Base-by-base conservation (phyloP, 2,329 filamentous ascomycete genomes). In the Ramularia endophylla region DNA sequence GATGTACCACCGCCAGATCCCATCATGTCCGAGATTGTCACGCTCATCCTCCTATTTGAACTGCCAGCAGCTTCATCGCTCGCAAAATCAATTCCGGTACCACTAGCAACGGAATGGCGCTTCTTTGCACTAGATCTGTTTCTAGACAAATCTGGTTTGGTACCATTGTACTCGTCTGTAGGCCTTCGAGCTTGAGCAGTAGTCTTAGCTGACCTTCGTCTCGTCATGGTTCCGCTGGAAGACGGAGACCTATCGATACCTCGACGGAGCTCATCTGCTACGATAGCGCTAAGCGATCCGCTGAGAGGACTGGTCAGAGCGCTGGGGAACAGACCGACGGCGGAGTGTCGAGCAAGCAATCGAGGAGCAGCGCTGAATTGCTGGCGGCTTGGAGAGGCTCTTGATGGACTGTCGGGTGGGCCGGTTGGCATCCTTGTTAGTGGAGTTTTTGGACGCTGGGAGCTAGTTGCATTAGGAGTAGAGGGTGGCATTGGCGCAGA, bases 261-360 rank as follows among this genome's bases (percentile, higher is more conserved):
- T 12, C 76, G 72, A n/a, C 78, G 72, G 18, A 83, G 65, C 16
- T 78, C 73, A 48, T 84, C 80, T 7, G 79, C 80, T 5, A 84
- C 77, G 35, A 84, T 74, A 1, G 75, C 80, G 55, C 71, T 77
- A 12, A 85, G 66, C 1, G 74, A 74, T 2, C 72, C 74, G 2
- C 74, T 79, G 1, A 84, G 65, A 0, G 81, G 78, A 20, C 74
- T 74, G 2, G 80, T 70, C 4, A 83, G 63, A 5, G 77, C 74
- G 0, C 76, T 76, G 68, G 70, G 46, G 77, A 77, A 68, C 27
- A 83, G 74, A 2, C 69, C 71, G 3, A 69, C 68, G 13, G 77
- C 67, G 1, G 72, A 73, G 48, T 70, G 67, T 34, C 71, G 68
- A 16, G 60, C 62, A 11, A 64, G 65, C n/a, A 65, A 53, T 27